phyloP scores from a whole-genome alignment of 1,284 basidiomycete species.

The Meripilus lineatus region DNA sequence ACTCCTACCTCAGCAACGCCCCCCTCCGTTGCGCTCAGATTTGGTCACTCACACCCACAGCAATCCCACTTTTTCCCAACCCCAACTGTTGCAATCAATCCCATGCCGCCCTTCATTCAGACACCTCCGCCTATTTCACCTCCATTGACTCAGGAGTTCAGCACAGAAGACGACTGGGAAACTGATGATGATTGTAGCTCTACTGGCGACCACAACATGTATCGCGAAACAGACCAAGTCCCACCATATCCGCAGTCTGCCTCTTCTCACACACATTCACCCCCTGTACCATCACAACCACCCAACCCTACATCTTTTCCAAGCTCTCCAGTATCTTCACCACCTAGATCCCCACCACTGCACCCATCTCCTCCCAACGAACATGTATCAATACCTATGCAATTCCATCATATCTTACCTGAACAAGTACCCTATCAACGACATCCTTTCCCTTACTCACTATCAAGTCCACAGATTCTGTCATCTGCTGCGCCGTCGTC shows the following conservation, averaged over 20 bases:
- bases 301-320: background rate
- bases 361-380: background rate
- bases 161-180: constrained; percentile 8
- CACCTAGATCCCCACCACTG: constrained; percentile 5
- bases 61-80: background rate
- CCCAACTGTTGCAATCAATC: background rate
- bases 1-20: constrained; percentile 16
- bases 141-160: background rate
- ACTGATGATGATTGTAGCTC: background rate
- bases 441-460: constrained; percentile 23
- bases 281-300: constrained; percentile 1
- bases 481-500: constrained; percentile 4
- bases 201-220: constrained; percentile 2
- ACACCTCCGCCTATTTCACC: background rate
- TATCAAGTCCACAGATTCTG: constrained; percentile 22
- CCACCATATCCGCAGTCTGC: constrained; percentile 10
- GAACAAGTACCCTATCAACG: constrained; percentile 15
- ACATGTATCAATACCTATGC: background rate
- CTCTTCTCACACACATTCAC: constrained; percentile 5
- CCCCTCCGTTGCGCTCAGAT: no score
- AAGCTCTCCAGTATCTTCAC: background rate
- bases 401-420: background rate
- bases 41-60: no score
- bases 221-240: constrained; percentile 5
- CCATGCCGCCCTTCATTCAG: background rate